These are phyloP conservation scores for Agrostemma githago DNA, from an alignment of 148 eudicot species.

Conservation along the genomic window DNA sequence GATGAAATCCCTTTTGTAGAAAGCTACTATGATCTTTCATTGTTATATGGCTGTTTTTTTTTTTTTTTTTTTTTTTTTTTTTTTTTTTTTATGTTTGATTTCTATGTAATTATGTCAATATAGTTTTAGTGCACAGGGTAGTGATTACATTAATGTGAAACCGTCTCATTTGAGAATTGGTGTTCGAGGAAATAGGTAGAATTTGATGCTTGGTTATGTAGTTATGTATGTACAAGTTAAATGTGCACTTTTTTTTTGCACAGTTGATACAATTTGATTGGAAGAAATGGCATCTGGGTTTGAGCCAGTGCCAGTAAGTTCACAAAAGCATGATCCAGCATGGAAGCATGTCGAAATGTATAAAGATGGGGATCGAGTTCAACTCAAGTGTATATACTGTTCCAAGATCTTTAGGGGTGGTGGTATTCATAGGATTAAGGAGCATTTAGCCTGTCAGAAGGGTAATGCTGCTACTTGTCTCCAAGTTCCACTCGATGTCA, in stretches of 20 bases:
- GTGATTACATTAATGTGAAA: background rate
- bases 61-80: no score
- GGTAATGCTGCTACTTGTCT: conserved; percentile 51
- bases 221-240: background rate
- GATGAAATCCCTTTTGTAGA: background rate
- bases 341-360: conserved; percentile 92
- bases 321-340: conserved; percentile 94
- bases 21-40: background rate
- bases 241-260: background rate
- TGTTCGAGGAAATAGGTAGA: background rate
- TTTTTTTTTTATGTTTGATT: background rate
- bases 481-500: conserved; percentile 56
- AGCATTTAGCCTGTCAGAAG: conserved; percentile 77
- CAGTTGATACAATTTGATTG: conserved; percentile 14
- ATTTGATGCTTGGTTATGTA: background rate
- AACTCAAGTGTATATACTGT: conserved; percentile 82
- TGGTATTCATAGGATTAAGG: conserved; percentile 90
- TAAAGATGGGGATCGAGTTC: conserved; percentile 67
- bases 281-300: conserved; percentile 48
- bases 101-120: background rate
- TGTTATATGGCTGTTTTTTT: background rate
- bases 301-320: conserved; percentile 61
- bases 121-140: background rate
- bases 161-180: no score
- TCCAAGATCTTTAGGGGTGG: conserved; percentile 87